Conservation (phyloP, 108 stramenopile species). For the Cyclotella kingstonii region DNA sequence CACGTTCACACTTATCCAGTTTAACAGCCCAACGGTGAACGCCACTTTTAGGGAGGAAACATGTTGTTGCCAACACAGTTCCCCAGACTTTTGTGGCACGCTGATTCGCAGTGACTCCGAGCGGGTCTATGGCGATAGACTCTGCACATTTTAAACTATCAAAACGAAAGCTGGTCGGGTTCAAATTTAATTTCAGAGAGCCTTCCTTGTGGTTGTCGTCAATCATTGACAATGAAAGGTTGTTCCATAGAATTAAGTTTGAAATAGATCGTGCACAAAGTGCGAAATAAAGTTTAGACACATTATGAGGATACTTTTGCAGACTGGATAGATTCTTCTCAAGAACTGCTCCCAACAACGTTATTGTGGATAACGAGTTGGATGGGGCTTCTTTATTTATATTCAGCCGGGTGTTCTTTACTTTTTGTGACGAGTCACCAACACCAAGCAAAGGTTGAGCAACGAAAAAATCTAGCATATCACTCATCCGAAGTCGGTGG, state of each 20-base stretch:
- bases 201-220: slow-evolving; percentile 48
- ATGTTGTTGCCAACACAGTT: slow-evolving; percentile 60
- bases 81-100: slow-evolving; percentile 87
- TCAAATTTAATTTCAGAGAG: slow-evolving; percentile 45
- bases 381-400: background rate
- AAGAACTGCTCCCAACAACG: slow-evolving; percentile 20
- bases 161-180: slow-evolving; percentile 56
- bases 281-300: slow-evolving; percentile 51
- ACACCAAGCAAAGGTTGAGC: slow-evolving; percentile 27
- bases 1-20: slow-evolving; percentile 89
- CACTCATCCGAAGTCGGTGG: slow-evolving; percentile 60
- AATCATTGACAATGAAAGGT: slow-evolving; percentile 51
- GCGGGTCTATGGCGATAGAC: slow-evolving; percentile 68
- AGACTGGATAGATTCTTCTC: slow-evolving; percentile 1
- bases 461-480: slow-evolving; percentile 60
- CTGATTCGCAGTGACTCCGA: slow-evolving; percentile 57
- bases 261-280: slow-evolving; percentile 59
- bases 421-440: background rate
- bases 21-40: slow-evolving; percentile 79
- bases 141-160: slow-evolving; percentile 83
- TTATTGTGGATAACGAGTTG: slow-evolving; percentile 14
- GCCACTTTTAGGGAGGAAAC: slow-evolving; percentile 72
- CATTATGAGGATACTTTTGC: slow-evolving; percentile 3
- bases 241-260: slow-evolving; percentile 65
- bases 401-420: no score